Percentiles rank a stretch among this genome's conserved stretches.
Evolutionary conservation across 2,329 filamentous ascomycete species (phyloP).

Genomic region (Metarhizium robertsii): DNA sequence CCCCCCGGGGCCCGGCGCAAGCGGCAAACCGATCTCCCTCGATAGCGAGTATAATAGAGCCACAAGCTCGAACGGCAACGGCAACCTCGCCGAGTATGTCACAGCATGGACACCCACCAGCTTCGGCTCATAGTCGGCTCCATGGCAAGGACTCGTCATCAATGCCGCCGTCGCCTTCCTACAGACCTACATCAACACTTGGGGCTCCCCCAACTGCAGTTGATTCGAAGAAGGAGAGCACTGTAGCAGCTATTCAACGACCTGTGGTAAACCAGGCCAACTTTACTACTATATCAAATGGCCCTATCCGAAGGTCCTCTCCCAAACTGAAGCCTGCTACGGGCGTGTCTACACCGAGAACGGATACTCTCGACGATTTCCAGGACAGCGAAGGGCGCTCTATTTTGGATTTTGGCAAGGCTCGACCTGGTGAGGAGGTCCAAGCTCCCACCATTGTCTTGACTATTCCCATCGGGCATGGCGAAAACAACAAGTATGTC

Average conservation of each 20-base stretch:
- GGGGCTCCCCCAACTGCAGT: constrained; percentile 19
- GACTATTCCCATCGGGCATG: constrained; percentile 63
- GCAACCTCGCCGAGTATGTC: constrained; percentile 20
- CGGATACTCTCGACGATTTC: constrained; percentile 38
- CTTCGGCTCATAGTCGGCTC: constrained; percentile 19
- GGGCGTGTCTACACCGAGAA: constrained; percentile 36
- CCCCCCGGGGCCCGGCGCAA: constrained; percentile 36
- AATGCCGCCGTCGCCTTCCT: constrained; percentile 33
- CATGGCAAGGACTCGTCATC: constrained; percentile 26
- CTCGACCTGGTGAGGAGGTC: constrained; percentile 47
- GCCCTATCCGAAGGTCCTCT: constrained; percentile 34
- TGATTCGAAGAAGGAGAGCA: constrained; percentile 30
- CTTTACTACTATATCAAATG: constrained; percentile 31
- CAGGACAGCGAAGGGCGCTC: constrained; percentile 39
- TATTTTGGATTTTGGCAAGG: constrained; percentile 53
- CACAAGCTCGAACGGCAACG: constrained; percentile 20
- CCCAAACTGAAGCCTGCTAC: constrained; percentile 37
- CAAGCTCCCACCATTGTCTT: constrained; percentile 71
- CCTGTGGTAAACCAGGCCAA: constrained; percentile 29
- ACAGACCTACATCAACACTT: constrained; percentile 22
- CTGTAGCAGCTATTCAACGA: constrained; percentile 15
- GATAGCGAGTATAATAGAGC: constrained; percentile 80
- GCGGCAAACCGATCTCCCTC: constrained; percentile 56
- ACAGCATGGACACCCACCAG: constrained; percentile 17
- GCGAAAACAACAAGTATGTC: constrained; percentile 80